Evolutionary conservation across 2,329 filamentous ascomycete genomes (phyloP).

Genomic region (Xenoacremonium recifei): DNA sequence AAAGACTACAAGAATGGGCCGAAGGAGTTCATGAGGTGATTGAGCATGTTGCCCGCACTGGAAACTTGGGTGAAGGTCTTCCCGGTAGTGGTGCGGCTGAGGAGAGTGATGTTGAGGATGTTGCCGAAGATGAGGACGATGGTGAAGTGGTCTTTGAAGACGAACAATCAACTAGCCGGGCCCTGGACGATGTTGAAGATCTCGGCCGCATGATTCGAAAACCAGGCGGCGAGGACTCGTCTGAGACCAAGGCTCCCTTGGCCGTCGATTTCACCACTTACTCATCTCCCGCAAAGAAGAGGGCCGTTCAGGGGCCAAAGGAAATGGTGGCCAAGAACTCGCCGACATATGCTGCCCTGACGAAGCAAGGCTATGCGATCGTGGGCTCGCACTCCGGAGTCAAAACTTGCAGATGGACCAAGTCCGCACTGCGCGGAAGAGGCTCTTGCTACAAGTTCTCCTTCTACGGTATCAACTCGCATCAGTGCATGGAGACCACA

Average conservation of each 20-base stretch:
- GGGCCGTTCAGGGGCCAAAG: slow-evolving; percentile 55
- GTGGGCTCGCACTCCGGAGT: slow-evolving; percentile 94
- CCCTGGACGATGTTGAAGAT: slow-evolving; percentile 81
- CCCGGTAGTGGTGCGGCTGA: slow-evolving; percentile 77
- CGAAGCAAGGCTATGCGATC: slow-evolving; percentile 95
- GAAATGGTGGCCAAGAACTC: slow-evolving; percentile 94
- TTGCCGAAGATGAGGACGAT: slow-evolving; percentile 58
- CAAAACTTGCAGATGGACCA: slow-evolving; percentile 98
- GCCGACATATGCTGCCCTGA: slow-evolving; percentile 83
- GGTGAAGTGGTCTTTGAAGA: slow-evolving; percentile 48
- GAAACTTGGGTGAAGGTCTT: slow-evolving; percentile 62
- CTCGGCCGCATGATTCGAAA: slow-evolving; percentile 65
- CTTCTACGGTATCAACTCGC: slow-evolving; percentile 94
- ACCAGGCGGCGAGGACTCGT: slow-evolving; percentile 34
- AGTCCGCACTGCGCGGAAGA: slow-evolving; percentile 88
- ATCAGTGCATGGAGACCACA: slow-evolving; percentile 98
- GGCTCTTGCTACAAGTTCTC: slow-evolving; percentile 98
- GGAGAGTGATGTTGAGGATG: slow-evolving; percentile 79
- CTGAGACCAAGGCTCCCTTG: slow-evolving; percentile 47
- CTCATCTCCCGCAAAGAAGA: slow-evolving; percentile 47
- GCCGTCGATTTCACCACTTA: slow-evolving; percentile 87
- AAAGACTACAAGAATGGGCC: slow-evolving; percentile 74
- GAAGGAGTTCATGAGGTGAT: slow-evolving; percentile 72
- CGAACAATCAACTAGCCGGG: slow-evolving; percentile 32
- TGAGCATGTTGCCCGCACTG: slow-evolving; percentile 58